A percentile compares a stretch with the other conserved stretches of the same genome.
phyloP scores from a whole-genome alignment of 2,329 filamentous ascomycete genomes.

The Trichoderma endophyticum region DNA sequence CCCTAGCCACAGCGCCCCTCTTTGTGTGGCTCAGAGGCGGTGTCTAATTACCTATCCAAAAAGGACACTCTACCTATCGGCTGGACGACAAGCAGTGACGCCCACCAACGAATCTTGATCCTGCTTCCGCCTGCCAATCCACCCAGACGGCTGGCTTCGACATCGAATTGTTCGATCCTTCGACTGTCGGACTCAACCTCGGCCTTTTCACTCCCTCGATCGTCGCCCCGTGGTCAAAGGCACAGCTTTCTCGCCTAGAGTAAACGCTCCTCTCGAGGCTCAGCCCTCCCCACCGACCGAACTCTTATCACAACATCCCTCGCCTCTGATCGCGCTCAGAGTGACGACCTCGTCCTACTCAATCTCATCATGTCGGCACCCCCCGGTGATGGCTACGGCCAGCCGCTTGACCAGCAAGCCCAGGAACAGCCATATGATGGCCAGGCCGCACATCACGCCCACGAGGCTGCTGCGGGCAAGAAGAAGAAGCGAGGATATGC shows the following conservation, averaged over 20 bases:
- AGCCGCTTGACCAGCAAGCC: slow-evolving; percentile 37
- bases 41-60: slow-evolving; percentile 18
- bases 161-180: neutral
- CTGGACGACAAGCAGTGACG: slow-evolving; percentile 10
- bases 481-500: slow-evolving; percentile 97
- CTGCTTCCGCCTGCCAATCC: slow-evolving; percentile 15
- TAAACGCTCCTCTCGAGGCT: neutral
- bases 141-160: slow-evolving; percentile 15
- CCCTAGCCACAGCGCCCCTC: slow-evolving; percentile 18
- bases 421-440: slow-evolving; percentile 38
- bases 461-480: slow-evolving; percentile 48
- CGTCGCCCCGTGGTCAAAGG: slow-evolving; percentile 12
- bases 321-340: slow-evolving; percentile 23
- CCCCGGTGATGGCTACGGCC: slow-evolving; percentile 54
- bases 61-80: slow-evolving; percentile 17
- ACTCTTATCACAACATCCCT: slow-evolving; percentile 6
- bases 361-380: slow-evolving; percentile 53
- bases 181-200: slow-evolving; percentile 7
- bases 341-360: slow-evolving; percentile 25
- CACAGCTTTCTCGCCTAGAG: slow-evolving; percentile 12
- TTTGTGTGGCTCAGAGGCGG: slow-evolving; percentile 16
- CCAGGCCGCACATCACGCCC: slow-evolving; percentile 32
- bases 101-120: slow-evolving; percentile 15
- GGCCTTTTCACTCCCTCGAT: neutral
- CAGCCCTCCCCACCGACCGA: neutral